Base-by-base conservation (phyloP, 2,329 filamentous ascomycete species). In the Teratosphaeria pseudoeucalypti region DNA sequence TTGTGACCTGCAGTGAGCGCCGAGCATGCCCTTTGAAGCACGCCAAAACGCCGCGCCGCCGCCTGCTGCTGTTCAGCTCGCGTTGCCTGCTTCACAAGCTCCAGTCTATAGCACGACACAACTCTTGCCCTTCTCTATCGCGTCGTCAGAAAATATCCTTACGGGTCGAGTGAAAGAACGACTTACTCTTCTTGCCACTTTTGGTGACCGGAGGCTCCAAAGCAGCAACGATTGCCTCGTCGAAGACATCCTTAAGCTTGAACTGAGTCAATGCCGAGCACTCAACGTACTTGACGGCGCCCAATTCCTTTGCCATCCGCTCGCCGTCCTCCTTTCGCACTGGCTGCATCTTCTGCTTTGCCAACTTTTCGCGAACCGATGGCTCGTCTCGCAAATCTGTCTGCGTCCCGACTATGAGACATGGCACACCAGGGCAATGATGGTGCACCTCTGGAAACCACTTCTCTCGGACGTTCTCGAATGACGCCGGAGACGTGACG, bases 371-470 rank as follows among this genome's bases (percentile, higher is more conserved):
- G 65, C 87, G 82, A 52, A 97, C 92, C 65, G 85, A 86, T 1
- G 84, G 79, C 69, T 97, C 94, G 65, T 97, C 91, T 71, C 94
- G 82, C 76, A 99, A 81, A 85, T 99, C 94, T 64, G 92, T 92
- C 78, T 99, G 94, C 27, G 94, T 99, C 69, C 94, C 94, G 62
- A 99, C 94, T 67, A 99, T 96, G 65, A 99, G 82, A 81, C 94
- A 97, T 57, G 94, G 94, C 43, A 99, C 94, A 65, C 94, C 94
- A 19, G 94, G 94, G 74, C 94, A 99, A 78, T 99, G 94, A 77
- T 99, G 94, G 75, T 95, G 92, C 52, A 99, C 94, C 78, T 99
- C 94, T 54, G 94, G 94, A 71, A 96, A 96, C 92, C 92, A 96
- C 77, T 96, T 96, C 81, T 96, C 92, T 71, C 92, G 87, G 57